Evolutionary conservation across 208 protist genomes (phyloP).

Genomic region (Phytomonas sp.): DNA sequence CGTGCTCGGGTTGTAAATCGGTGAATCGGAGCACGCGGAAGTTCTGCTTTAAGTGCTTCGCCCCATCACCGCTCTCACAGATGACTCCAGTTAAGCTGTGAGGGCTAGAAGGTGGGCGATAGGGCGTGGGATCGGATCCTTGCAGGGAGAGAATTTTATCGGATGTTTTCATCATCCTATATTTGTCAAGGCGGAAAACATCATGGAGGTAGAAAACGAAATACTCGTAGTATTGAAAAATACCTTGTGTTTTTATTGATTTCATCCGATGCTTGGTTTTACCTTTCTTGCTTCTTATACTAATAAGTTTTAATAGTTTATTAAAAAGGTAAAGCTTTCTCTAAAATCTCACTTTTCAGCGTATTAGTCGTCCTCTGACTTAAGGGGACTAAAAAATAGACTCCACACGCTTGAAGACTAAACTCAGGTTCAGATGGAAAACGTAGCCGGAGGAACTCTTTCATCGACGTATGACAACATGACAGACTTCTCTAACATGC

Average conservation of each 20-base stretch:
- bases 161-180: background rate
- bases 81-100: constrained; percentile 44
- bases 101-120: background rate
- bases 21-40: constrained; percentile 70
- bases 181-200: background rate
- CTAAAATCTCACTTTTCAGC: background rate
- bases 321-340: background rate
- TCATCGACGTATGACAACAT: background rate
- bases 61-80: constrained; percentile 53
- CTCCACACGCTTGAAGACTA: background rate
- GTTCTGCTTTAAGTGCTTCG: constrained; percentile 80
- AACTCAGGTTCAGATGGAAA: background rate
- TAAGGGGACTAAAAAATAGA: background rate
- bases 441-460: background rate
- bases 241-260: background rate
- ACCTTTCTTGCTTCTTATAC: background rate
- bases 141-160: background rate
- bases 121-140: no score
- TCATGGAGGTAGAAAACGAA: constrained; percentile 1
- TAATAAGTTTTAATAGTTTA: background rate
- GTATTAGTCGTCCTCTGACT: background rate
- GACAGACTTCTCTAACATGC: background rate
- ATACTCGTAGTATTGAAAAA: background rate
- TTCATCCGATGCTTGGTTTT: constrained; percentile 8
- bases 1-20: constrained; percentile 73